phyloP scores from a whole-genome alignment of 2,329 filamentous ascomycete genomes.

The Neofusicoccum sp. region DNA sequence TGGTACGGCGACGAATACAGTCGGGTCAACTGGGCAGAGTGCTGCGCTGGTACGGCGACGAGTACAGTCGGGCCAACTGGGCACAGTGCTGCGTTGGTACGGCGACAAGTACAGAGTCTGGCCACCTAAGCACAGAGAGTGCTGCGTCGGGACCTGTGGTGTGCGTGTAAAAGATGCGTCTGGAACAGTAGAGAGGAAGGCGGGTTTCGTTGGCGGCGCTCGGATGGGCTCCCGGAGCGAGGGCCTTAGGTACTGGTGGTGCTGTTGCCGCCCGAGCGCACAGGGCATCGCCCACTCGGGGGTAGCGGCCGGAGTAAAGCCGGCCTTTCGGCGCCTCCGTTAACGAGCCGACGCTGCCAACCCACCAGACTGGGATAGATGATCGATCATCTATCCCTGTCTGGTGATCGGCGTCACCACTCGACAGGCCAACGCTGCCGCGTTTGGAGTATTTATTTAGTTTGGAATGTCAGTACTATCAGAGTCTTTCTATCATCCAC shows the following conservation, averaged over 20 bases:
- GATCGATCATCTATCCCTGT: slow-evolving; percentile 11
- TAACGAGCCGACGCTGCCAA: background rate
- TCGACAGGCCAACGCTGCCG: background rate
- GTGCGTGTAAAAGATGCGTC: background rate
- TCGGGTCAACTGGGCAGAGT: no score
- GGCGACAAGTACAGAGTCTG: background rate
- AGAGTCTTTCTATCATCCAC: background rate
- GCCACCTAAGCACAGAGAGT: background rate
- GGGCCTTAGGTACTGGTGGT: background rate
- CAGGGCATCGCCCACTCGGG: background rate
- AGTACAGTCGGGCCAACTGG: no score
- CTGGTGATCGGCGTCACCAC: background rate
- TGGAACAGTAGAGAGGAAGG: background rate
- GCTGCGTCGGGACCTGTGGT: background rate
- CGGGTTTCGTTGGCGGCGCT: background rate
- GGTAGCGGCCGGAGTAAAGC: background rate
- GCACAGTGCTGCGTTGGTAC: no score
- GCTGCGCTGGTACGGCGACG: no score
- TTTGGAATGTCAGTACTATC: background rate
- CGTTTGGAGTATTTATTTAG: background rate
- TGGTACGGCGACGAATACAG: no score
- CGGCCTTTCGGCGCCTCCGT: background rate
- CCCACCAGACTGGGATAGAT: background rate
- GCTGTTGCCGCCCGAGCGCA: background rate
- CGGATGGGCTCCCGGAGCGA: background rate